Base-by-base conservation (phyloP, 2,329 filamentous ascomycete species). In the Verticillium nonalfalfae region DNA sequence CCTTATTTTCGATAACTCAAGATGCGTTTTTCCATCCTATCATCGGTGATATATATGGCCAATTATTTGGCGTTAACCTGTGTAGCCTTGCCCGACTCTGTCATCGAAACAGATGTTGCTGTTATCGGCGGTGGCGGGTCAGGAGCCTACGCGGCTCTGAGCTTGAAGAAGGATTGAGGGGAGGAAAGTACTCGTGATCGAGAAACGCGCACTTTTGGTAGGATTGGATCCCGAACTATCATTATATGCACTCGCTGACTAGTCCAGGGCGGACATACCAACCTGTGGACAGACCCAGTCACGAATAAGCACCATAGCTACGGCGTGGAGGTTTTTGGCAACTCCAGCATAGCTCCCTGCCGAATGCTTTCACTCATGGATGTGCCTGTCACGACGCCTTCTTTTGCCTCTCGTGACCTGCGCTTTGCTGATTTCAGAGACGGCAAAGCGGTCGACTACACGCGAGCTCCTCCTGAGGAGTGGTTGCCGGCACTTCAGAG, bases 231-330 rank as follows among this genome's bases (percentile, higher is more conserved):
- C 13, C 35, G 35, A 36, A 36, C 35, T 4, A 3, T 36, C 9
- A 36, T 36, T 36, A 2, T 18, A 65, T 75, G 21, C 72, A 75
- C 66, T 71, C 71, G 64, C 62, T 68, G 52, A 57, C 40, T 62
- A 26, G 26, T 26, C 26, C 4, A 81, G 61, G 81, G 81, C 21
- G 81, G 81, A 2, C 79, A 83, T 63, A 76, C 78, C 7, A 69
- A 79, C 31, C 81, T 78, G 9, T 83, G 79, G 65, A 70, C 67
- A 2, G 76, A 77, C 54, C 75, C 75, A 26, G 67, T 71, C 11
- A 75, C 71, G 5, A 71, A 70, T 33, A 62, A 58, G 2, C 61
- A 66, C 7, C 70, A 69, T 60, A 71, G 75, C 65, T 75, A 70
- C 61, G 74, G 74, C 57, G 74, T 76, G 13, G 66, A 74, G 60